Conservation (phyloP, 495 filamentous ascomycete species). For the Neurospora sp. region DNA sequence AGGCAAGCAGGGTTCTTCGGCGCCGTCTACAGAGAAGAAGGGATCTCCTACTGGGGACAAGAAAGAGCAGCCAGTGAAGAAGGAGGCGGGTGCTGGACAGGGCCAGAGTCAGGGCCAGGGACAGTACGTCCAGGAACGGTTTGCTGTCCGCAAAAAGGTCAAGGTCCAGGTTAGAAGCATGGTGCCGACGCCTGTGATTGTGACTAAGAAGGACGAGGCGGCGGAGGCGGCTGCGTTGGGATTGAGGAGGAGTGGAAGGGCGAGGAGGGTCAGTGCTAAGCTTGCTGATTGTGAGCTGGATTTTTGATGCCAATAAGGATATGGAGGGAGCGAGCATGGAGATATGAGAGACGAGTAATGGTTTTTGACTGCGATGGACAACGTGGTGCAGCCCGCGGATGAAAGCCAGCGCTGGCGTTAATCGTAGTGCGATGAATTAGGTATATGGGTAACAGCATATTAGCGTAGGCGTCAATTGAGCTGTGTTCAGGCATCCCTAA, state of each 20-base stretch:
- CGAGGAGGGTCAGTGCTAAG: constrained; percentile 19
- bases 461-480: background rate
- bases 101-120: background rate
- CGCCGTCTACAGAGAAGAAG: background rate
- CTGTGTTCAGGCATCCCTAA: background rate
- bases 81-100: background rate
- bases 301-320: background rate
- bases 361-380: background rate
- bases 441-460: background rate
- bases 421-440: background rate
- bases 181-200: background rate
- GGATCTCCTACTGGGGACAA: background rate
- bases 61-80: background rate
- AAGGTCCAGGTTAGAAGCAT: background rate
- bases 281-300: background rate
- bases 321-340: background rate
- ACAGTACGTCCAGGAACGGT: background rate
- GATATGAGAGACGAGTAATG: background rate
- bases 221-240: constrained; percentile 3
- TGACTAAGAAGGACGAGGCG: background rate
- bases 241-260: constrained; percentile 22
- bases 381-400: background rate
- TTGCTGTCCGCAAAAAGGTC: background rate
- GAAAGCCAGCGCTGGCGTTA: background rate
- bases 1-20: background rate